These are phyloP conservation scores for Nothomitra cinnamomea DNA, from an alignment of 2,329 filamentous ascomycete genomes.

Conservation along the genomic window DNA sequence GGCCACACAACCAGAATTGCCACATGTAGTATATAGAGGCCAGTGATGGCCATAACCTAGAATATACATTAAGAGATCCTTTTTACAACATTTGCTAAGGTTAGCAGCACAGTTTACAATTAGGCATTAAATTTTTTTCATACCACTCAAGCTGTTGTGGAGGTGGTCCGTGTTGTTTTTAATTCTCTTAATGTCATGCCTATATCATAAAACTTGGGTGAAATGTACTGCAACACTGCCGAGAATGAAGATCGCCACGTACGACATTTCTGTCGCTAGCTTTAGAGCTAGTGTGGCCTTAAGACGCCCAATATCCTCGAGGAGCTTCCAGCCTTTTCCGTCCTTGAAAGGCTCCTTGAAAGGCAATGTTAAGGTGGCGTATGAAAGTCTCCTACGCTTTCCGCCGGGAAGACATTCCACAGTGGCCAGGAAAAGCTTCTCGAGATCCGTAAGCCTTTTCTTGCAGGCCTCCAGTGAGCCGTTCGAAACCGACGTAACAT, in stretches of 20 bases:
- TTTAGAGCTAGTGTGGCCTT: background rate
- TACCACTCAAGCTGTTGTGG: background rate
- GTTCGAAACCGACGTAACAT: too few species aligned
- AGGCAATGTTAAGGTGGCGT: background rate
- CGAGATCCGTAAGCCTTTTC: background rate
- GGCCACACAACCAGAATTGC: too few species aligned
- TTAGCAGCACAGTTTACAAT: too few species aligned
- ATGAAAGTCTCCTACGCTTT: background rate
- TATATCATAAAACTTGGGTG: too few species aligned
- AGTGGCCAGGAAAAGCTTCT: background rate
- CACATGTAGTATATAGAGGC: too few species aligned
- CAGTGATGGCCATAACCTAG: too few species aligned
- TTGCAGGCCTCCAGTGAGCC: background rate
- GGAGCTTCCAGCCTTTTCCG: background rate
- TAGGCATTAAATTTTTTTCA: background rate
- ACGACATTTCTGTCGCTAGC: background rate
- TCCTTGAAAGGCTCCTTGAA: background rate
- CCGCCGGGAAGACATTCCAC: background rate
- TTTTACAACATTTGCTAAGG: too few species aligned
- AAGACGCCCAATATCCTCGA: background rate
- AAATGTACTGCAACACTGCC: too few species aligned
- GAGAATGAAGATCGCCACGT: too few species aligned
- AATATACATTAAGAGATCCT: too few species aligned
- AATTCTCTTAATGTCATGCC: background rate
- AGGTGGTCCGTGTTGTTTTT: background rate